Percentiles rank a stretch among this genome's conserved stretches.
Evolutionary conservation across 83 land plant genomes (phyloP).

Genomic region (Picea engelmannii): DNA sequence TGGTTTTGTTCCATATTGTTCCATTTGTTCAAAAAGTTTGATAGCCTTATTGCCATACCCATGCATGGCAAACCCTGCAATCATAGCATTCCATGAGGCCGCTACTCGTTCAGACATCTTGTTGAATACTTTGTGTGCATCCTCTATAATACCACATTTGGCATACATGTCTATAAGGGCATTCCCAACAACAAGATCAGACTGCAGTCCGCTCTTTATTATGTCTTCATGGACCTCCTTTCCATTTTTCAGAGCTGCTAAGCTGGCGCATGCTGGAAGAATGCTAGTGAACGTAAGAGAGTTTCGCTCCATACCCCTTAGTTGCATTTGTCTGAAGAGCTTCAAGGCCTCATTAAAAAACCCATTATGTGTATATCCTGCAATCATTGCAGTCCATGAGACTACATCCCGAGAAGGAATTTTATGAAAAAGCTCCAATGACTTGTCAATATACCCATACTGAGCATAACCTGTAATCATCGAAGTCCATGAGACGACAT

Average conservation of each 20-base stretch:
- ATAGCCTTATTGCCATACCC: slow-evolving; percentile 27
- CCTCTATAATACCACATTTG: slow-evolving; percentile 46
- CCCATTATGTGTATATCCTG: slow-evolving; percentile 47
- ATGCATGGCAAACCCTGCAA: slow-evolving; percentile 50
- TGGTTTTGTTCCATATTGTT: slow-evolving; percentile 29
- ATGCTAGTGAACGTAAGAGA: slow-evolving; percentile 17
- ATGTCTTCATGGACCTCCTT: slow-evolving; percentile 17
- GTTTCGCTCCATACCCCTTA: slow-evolving; percentile 20
- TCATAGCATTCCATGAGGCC: slow-evolving; percentile 59
- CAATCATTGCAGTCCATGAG: slow-evolving; percentile 58
- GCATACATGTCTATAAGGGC: slow-evolving; percentile 61
- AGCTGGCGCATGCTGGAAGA: slow-evolving; percentile 26
- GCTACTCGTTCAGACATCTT: slow-evolving; percentile 36
- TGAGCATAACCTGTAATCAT: slow-evolving; percentile 5
- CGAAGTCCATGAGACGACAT: slow-evolving; percentile 31
- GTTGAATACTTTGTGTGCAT: slow-evolving; percentile 31
- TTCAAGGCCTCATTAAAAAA: slow-evolving; percentile 48
- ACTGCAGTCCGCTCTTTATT: neutral
- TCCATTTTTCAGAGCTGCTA: slow-evolving; percentile 12
- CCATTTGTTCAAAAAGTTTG: slow-evolving; percentile 36
- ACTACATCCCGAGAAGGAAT: slow-evolving; percentile 50
- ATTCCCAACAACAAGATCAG: slow-evolving; percentile 25
- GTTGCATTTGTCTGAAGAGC: slow-evolving; percentile 45
- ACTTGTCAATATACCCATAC: neutral
- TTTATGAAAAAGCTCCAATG: slow-evolving; percentile 13